A percentile compares a stretch with the other conserved stretches of the same genome.
Evolutionary conservation across 768 basidiomycete genomes (phyloP).

Genomic region (Trametes villosa): DNA sequence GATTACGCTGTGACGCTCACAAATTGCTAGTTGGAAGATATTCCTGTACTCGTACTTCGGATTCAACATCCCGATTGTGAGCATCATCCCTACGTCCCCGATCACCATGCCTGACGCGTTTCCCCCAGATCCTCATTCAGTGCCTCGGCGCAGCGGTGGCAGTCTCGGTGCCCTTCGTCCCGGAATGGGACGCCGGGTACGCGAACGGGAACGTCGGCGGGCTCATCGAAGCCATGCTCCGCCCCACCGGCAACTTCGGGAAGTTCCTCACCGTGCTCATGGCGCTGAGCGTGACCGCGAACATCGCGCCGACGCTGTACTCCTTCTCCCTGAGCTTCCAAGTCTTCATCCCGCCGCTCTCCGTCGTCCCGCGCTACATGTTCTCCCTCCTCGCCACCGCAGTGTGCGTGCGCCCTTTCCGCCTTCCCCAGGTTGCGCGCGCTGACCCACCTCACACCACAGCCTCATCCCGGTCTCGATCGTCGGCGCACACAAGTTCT

Average conservation of each 20-base stretch:
- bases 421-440: too few relatives aligned
- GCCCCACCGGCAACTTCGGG: conserved; percentile 65
- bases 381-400: conserved; percentile 68
- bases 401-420: conserved; percentile 50
- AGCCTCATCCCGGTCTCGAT: conserved; percentile 74
- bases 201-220: conserved; percentile 61
- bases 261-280: conserved; percentile 75
- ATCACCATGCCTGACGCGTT: neutral
- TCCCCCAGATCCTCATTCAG: conserved; percentile 42
- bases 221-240: conserved; percentile 62
- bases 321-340: conserved; percentile 78
- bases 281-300: conserved; percentile 76
- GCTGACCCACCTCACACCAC: neutral
- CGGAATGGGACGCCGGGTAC: conserved; percentile 61
- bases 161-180: conserved; percentile 56
- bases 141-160: conserved; percentile 74
- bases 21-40: conserved; percentile 52
- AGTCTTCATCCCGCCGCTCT: conserved; percentile 61
- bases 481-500: conserved; percentile 70
- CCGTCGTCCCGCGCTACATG: conserved; percentile 67
- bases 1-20: neutral
- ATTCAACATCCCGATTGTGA: conserved; percentile 62
- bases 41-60: conserved; percentile 70
- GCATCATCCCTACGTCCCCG: conserved; percentile 34
- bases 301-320: conserved; percentile 85